These are phyloP conservation scores for Colletotrichum abscissum DNA, from an alignment of 2,329 filamentous ascomycete genomes.

Conservation along the genomic window DNA sequence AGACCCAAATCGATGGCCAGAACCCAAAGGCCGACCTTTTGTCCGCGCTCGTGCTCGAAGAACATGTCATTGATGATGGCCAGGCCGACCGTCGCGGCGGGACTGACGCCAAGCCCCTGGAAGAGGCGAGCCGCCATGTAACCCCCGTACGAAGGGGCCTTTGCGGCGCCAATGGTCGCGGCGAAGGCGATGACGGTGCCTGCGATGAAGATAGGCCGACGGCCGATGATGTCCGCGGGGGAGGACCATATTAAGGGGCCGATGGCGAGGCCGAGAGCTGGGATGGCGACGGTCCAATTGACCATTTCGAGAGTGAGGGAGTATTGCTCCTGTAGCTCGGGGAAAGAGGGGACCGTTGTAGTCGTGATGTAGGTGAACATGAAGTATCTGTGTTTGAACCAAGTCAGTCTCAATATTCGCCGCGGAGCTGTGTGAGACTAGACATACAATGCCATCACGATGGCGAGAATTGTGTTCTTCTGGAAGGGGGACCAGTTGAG, in stretches of 20 bases:
- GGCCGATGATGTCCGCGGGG: conserved; percentile 61
- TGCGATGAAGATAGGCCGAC: conserved; percentile 60
- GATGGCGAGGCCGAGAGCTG: conserved; percentile 59
- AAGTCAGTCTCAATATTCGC: neutral
- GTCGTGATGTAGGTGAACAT: conserved; percentile 70
- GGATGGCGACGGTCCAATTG: conserved; percentile 67
- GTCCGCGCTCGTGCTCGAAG: conserved; percentile 66
- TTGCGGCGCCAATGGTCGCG: conserved; percentile 46
- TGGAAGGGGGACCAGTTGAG: conserved; percentile 61
- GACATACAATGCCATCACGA: conserved; percentile 64
- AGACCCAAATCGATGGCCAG: conserved; percentile 65
- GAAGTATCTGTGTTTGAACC: conserved; percentile 57
- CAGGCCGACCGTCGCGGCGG: conserved; percentile 65
- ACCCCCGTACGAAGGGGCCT: conserved; percentile 51
- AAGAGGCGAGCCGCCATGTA: conserved; percentile 71
- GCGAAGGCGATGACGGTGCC: conserved; percentile 48
- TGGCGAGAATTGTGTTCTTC: conserved; percentile 60
- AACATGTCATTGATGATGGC: conserved; percentile 66
- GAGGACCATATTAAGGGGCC: conserved; percentile 64
- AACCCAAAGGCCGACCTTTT: conserved; percentile 67
- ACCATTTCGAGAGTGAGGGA: conserved; percentile 56
- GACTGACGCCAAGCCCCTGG: conserved; percentile 66
- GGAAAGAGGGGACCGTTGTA: conserved; percentile 65
- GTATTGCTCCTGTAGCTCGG: conserved; percentile 59
- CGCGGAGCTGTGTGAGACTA: neutral